A percentile compares a stretch with the other conserved stretches of the same genome.
Conservation (phyloP, 2,329 filamentous ascomycete genomes). For the Gnomoniopsis smithogilvyi region DNA sequence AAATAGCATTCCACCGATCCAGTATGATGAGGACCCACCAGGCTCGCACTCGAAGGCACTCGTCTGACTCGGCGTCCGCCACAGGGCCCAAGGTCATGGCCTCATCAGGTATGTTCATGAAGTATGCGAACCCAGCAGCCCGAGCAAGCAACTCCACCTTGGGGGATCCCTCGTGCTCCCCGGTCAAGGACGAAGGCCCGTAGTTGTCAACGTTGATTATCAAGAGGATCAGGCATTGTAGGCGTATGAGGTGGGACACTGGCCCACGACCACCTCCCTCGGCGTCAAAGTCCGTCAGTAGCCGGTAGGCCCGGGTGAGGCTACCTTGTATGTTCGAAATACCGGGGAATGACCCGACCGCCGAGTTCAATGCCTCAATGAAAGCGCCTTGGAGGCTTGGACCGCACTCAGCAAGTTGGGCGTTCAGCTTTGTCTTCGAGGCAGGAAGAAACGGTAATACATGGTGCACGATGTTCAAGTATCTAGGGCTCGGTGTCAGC, state of each 20-base stretch:
- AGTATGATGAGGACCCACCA: slow-evolving; percentile 73
- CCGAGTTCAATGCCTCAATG: slow-evolving; percentile 56
- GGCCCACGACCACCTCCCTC: slow-evolving; percentile 34
- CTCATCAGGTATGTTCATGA: slow-evolving; percentile 47
- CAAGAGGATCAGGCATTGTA: slow-evolving; percentile 65
- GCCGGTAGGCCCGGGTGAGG: slow-evolving; percentile 40
- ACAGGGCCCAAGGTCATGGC: slow-evolving; percentile 38
- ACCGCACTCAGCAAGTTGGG: slow-evolving; percentile 54
- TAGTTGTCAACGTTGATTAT: slow-evolving; percentile 62
- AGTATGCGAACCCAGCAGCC: slow-evolving; percentile 64
- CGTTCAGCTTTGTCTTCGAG: slow-evolving; percentile 52
- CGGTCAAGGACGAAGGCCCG: slow-evolving; percentile 38
- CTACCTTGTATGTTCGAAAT: slow-evolving; percentile 33
- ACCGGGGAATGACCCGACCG: slow-evolving; percentile 50
- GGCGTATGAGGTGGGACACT: slow-evolving; percentile 52
- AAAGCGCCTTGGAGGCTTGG: slow-evolving; percentile 60
- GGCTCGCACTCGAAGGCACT: slow-evolving; percentile 59
- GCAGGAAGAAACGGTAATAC: slow-evolving; percentile 64
- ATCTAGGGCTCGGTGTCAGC: slow-evolving; percentile 37
- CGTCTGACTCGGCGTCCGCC: slow-evolving; percentile 56
- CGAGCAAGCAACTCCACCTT: slow-evolving; percentile 58
- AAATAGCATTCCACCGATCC: slow-evolving; percentile 71
- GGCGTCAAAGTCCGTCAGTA: slow-evolving; percentile 52
- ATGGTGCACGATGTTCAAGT: slow-evolving; percentile 62
- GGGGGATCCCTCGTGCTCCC: slow-evolving; percentile 42